Conservation (phyloP, 768 basidiomycete species). For the Russula sp. region DNA sequence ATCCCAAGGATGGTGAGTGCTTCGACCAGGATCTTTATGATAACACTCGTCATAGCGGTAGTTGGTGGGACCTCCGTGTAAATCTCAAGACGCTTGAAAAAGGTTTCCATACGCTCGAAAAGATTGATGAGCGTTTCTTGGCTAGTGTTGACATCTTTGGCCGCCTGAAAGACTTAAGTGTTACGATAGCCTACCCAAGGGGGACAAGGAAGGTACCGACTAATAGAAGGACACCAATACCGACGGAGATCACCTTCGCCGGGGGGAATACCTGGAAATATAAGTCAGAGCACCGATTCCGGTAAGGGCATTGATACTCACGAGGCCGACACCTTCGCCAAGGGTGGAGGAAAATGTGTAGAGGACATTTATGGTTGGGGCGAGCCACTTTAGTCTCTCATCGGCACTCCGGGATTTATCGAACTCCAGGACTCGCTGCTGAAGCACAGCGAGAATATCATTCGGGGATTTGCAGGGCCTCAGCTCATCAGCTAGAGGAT, state of each 20-base stretch:
- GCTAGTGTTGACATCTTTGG: neutral
- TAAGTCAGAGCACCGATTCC: neutral
- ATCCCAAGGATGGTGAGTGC: no score
- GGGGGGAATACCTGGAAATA: neutral
- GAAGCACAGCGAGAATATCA: neutral
- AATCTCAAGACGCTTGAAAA: conserved; percentile 1
- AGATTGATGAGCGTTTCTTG: neutral
- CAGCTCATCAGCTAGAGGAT: neutral
- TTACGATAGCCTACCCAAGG: neutral
- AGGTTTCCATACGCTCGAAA: neutral
- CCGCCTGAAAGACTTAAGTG: neutral
- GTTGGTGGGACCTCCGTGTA: neutral
- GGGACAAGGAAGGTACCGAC: neutral
- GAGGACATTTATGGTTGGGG: neutral
- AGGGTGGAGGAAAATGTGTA: neutral
- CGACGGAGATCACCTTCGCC: neutral
- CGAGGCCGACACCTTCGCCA: neutral
- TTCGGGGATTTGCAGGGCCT: neutral
- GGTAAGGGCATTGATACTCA: neutral
- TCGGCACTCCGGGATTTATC: neutral
- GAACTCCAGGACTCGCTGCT: neutral
- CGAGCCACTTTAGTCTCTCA: neutral
- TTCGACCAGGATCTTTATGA: neutral
- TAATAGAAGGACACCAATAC: neutral
- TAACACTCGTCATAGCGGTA: neutral